Conservation (phyloP, 208 protist species). For the Wallacemonas sp. region DNA sequence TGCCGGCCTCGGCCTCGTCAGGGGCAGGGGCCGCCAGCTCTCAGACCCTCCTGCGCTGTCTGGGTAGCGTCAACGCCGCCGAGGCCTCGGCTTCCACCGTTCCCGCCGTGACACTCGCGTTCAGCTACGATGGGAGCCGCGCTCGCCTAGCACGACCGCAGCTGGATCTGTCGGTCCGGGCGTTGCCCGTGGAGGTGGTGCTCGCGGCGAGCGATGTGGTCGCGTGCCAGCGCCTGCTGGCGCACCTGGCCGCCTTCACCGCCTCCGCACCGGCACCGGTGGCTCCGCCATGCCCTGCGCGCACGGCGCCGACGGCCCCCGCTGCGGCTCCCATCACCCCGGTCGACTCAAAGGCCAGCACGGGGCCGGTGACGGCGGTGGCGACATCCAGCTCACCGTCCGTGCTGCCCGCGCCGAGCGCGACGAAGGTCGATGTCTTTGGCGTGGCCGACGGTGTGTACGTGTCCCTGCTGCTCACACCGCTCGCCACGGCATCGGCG, state of each 20-base stretch:
- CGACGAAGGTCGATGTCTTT: not conserved
- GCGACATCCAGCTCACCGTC: no score
- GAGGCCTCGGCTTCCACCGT: not conserved
- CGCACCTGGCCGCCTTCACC: not conserved
- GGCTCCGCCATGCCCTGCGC: not conserved
- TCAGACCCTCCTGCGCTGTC: not conserved
- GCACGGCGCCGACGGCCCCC: no score
- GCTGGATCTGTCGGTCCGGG: not conserved
- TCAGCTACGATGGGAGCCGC: not conserved
- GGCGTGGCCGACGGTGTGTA: not conserved
- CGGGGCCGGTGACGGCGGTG: no score
- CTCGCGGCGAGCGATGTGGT: constrained; percentile 3
- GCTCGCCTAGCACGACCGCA: not conserved
- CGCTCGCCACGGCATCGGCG: not conserved
- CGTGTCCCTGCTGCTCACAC: not conserved
- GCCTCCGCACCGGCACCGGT: not conserved
- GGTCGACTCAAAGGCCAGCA: no score
- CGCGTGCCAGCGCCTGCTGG: not conserved
- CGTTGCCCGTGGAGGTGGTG: not conserved
- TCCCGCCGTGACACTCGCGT: not conserved
- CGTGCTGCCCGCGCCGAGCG: not conserved
- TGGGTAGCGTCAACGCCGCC: not conserved
- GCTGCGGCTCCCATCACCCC: no score
- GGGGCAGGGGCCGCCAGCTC: not conserved
- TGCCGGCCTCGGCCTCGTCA: no score